Conservation (phyloP, 2,329 filamentous ascomycete species). For the Apiospora malaysiana region DNA sequence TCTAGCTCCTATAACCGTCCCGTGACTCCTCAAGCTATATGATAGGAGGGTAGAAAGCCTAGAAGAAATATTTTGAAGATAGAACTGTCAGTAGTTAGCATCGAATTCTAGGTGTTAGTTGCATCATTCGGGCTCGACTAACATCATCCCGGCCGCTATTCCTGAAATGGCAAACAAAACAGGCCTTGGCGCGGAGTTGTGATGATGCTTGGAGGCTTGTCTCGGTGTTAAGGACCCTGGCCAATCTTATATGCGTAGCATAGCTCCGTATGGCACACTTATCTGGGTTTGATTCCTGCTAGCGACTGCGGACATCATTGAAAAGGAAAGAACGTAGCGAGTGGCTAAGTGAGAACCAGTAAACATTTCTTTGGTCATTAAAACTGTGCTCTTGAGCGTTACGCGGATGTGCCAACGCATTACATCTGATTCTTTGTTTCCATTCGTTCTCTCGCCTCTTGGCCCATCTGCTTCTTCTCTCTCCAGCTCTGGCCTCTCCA, state of each 20-base stretch:
- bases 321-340: background rate
- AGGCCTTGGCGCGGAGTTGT: background rate
- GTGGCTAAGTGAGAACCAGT: too few relatives aligned
- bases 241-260: background rate
- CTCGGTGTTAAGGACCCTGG: background rate
- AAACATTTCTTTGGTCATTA: background rate
- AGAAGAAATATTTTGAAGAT: too few relatives aligned
- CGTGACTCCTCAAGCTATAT: too few relatives aligned
- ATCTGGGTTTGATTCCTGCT: background rate
- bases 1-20: background rate
- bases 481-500: conserved; percentile 28
- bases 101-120: too few relatives aligned
- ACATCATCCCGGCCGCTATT: background rate
- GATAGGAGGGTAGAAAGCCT: too few relatives aligned
- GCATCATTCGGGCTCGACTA: background rate
- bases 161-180: background rate
- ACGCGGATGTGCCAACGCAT: too few relatives aligned
- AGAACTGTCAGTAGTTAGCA: too few relatives aligned
- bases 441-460: background rate
- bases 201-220: background rate
- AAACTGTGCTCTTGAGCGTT: too few relatives aligned
- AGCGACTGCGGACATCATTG: background rate
- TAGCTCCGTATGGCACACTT: background rate
- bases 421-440: background rate
- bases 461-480: background rate